Conservation (phyloP, 768 basidiomycete species). For the Lanmaoa rubissima region DNA sequence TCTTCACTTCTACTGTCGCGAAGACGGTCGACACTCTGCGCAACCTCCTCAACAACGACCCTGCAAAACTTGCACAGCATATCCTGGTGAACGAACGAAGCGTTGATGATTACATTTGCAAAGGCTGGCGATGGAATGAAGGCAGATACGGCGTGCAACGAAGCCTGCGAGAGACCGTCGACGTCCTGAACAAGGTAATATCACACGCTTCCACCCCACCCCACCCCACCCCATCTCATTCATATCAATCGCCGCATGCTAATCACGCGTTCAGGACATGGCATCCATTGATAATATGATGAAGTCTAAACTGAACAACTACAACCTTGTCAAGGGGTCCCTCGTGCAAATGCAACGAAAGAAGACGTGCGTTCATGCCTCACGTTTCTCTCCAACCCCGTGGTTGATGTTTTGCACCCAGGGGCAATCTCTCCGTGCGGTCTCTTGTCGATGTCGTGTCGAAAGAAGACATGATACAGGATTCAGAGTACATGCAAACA, state of each 20-base stretch:
- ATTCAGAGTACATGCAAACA: conserved; percentile 94
- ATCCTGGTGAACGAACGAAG: conserved; percentile 75
- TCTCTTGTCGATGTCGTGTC: conserved; percentile 84
- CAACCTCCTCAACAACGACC: conserved; percentile 86
- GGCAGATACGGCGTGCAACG: conserved; percentile 85
- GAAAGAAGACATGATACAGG: conserved; percentile 75
- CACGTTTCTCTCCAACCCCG: conserved; percentile 1
- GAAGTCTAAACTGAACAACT: conserved; percentile 87
- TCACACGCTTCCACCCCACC: conserved; percentile 14
- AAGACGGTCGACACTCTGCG: conserved; percentile 94
- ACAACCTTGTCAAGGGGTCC: conserved; percentile 92
- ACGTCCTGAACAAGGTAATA: conserved; percentile 77
- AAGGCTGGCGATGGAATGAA: conserved; percentile 90
- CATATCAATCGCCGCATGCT: conserved; percentile 22
- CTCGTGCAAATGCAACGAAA: conserved; percentile 91
- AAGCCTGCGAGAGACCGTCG: conserved; percentile 80
- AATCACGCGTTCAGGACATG: conserved; percentile 64
- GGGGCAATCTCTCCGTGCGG: conserved; percentile 92
- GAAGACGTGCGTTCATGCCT: conserved; percentile 62
- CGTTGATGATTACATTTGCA: conserved; percentile 77
- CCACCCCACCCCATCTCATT: conserved; percentile 20
- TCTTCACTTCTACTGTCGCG: conserved; percentile 84
- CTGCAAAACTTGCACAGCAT: conserved; percentile 70
- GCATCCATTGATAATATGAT: conserved; percentile 90
- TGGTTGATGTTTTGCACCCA: conserved; percentile 31